These are phyloP conservation scores for Calonectria ilicicola DNA, from an alignment of 2,329 filamentous ascomycete genomes.

Conservation along the genomic window DNA sequence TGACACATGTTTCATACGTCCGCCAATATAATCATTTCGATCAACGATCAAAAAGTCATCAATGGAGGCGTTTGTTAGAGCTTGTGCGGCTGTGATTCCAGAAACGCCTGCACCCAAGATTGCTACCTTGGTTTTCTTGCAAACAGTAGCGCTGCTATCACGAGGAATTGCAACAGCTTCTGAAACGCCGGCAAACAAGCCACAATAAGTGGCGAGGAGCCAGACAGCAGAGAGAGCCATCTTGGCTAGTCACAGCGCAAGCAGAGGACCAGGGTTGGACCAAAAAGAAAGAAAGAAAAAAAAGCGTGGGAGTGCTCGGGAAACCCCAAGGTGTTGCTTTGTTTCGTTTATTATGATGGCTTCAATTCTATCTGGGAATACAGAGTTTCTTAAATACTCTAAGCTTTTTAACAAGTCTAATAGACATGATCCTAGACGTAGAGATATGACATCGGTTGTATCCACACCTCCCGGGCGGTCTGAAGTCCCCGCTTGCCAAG, in stretches of 20 bases:
- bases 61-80: slow-evolving; percentile 70
- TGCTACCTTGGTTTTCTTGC: slow-evolving; percentile 47
- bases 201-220: not conserved
- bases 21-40: slow-evolving; percentile 71
- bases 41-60: slow-evolving; percentile 75
- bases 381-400: not conserved
- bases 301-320: not conserved
- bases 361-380: not conserved
- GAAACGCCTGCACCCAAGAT: slow-evolving; percentile 69
- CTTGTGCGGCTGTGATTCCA: slow-evolving; percentile 74
- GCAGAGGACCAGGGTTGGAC: not conserved
- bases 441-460: not conserved
- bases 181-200: not conserved
- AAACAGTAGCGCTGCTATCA: slow-evolving; percentile 19
- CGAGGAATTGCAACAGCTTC: slow-evolving; percentile 4
- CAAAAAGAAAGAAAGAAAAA: too few relatives aligned
- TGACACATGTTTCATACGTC: slow-evolving; percentile 66
- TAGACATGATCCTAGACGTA: not conserved
- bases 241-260: not conserved
- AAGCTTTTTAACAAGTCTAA: not conserved
- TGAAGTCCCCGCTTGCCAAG: not conserved
- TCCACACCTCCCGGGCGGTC: not conserved
- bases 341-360: not conserved
- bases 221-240: not conserved
- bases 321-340: not conserved